Base-by-base conservation (phyloP, 1,139 yeast genomes). In the Protomyces inundatus region DNA sequence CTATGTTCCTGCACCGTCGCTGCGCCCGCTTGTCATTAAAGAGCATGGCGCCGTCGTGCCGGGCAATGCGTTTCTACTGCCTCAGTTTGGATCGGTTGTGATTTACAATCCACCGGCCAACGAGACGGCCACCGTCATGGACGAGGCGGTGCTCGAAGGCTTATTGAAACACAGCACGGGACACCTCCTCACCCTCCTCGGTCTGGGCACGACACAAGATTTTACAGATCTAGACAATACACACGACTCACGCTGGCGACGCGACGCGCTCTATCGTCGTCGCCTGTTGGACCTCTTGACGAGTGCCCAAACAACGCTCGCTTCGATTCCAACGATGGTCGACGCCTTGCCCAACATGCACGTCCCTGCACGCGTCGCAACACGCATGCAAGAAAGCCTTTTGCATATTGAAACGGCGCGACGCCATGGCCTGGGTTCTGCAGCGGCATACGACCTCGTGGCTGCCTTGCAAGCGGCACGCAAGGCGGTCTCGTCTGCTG, bases 71-170 rank as follows among this genome's bases (percentile, higher is more conserved):
- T 91, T 88, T 72, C 75, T 88, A 62, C 82, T 91, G 39, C 96
- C 97, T 6, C 96, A 89, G 75, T 91, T 96, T 96, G 98, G 98
- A n/a, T 80, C 80, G 1, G 77, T 78, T 12, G 70, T 65, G 60
- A 72, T 70, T 67, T 74, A 65, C 67, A 76, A 67, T 67, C 70
- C 68, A 61, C 34, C 77, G 30, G 53, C 60, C 7, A 67, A 67
- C n/a, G 45, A 58, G 1, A 64, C 65, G 39, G 60, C 57, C 34
- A 66, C 65, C 12, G 70, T 86, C 37, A 70, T 79, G 0, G 75
- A 77, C 39, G 74, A 73, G 0, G 87, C 84, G 56, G 76, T 91
- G 65, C 70, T 77, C 23, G 86, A 87, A 1, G 75, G 83, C 0
- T 76, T 90, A 73, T 89, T 87, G n/a, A 35, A 58, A 68, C 80